A percentile compares a stretch with the other conserved stretches of the same genome.
Evolutionary conservation across 208 protist genomes (phyloP).

Genomic region (Crithidia fasciculata): DNA sequence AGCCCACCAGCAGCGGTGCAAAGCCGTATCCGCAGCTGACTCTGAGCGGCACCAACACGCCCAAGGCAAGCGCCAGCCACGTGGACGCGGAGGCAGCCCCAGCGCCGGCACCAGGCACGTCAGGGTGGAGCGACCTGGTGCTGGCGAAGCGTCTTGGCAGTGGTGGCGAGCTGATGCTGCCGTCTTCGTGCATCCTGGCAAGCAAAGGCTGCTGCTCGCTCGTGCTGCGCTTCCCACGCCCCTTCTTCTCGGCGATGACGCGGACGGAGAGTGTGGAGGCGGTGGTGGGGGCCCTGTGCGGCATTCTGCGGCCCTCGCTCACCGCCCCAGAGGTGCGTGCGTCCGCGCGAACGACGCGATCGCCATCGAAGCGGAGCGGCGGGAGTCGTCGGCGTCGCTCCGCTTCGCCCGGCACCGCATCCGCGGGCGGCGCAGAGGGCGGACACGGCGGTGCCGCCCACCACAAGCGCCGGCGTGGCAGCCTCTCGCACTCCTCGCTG

Average conservation of each 20-base stretch:
- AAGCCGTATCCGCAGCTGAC: neutral
- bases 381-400: slow-evolving; percentile 15
- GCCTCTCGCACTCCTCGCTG: slow-evolving; percentile 12
- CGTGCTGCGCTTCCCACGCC: slow-evolving; percentile 68
- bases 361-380: slow-evolving; percentile 7
- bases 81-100: neutral
- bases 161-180: slow-evolving; percentile 78
- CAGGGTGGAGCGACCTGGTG: slow-evolving; percentile 37
- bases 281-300: slow-evolving; percentile 74
- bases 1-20: neutral
- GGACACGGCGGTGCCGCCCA: no score
- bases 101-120: slow-evolving; percentile 1
- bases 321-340: slow-evolving; percentile 24
- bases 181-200: slow-evolving; percentile 55
- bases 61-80: neutral
- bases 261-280: slow-evolving; percentile 71
- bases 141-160: slow-evolving; percentile 61
- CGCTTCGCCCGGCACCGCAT: slow-evolving; percentile 11
- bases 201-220: slow-evolving; percentile 64
- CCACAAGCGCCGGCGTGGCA: slow-evolving; percentile 6
- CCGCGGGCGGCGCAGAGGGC: slow-evolving; percentile 5
- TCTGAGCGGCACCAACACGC: neutral
- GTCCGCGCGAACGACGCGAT: slow-evolving; percentile 11
- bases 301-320: slow-evolving; percentile 51
- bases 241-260: slow-evolving; percentile 42